Base-by-base conservation (phyloP, 768 basidiomycete species). In the Flagelloscypha sp. region DNA sequence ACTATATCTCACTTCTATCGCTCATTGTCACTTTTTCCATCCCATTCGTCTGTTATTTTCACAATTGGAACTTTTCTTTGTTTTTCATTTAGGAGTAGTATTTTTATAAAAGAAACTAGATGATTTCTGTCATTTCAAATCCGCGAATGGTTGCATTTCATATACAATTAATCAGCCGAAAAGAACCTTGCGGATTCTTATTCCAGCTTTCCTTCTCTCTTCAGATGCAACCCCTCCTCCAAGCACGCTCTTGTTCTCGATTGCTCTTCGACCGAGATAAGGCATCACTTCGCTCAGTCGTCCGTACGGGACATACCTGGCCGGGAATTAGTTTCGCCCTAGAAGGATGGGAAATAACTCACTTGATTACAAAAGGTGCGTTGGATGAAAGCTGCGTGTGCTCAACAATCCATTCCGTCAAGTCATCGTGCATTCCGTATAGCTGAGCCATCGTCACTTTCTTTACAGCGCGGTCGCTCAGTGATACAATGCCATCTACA, bases 181-280 rank as follows among this genome's bases (percentile, higher is more conserved):
- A 20, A 70, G 21, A n/a, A 60, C 54, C 45, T 59, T 61, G 60
- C 67, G 57, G 25, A 87, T 68, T 48, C 75, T 73, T 8, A 50
- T 50, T 29, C 67, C 68, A 2, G 79, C 76, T 20, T 76, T 53
- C 38, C 54, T 55, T 16, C 81, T 62, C 54, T 88, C 86, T 16
- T 65, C 63, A 2, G 58, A 56, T 0, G 88, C 87, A 9, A 68
- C 76, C 1, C 82, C 84, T 13, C 72, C 63, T 11, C 81, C 84
- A 18, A 97, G 71, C 2, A 95, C 69, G 0, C 81, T 80, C 57
- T 89, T 93, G 64, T 97, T 95, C 75, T 95, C 92, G 29, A 90
- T 79, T 1, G 90, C 92, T 11, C 93, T 69, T 21, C 90, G 72
- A 25, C 81, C 72, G 7, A 95, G 71, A 54, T 94, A 97, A 0